phyloP scores from a whole-genome alignment of 192 early-diverging fungal species.

The Lobosporangium transversale region DNA sequence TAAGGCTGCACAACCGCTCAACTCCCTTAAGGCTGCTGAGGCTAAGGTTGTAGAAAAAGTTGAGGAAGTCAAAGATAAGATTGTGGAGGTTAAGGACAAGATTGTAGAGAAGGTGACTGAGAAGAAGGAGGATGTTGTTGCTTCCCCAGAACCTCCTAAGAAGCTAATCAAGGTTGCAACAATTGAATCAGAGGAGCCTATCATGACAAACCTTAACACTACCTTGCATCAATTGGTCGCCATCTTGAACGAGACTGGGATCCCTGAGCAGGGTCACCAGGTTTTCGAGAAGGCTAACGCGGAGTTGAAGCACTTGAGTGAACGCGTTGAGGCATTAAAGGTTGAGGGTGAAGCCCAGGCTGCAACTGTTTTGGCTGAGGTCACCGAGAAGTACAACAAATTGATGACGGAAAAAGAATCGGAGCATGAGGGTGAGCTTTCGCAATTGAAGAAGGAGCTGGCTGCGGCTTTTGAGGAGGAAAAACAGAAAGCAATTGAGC shows the following conservation, averaged over 20 bases:
- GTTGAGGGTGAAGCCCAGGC: conserved; percentile 48
- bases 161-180: conserved; percentile 45
- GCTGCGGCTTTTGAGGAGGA: conserved; percentile 59
- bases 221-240: conserved; percentile 39
- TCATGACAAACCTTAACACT: conserved; percentile 48
- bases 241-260: conserved; percentile 50
- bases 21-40: conserved; percentile 5
- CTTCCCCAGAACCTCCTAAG: conserved; percentile 25
- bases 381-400: conserved; percentile 57
- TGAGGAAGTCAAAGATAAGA: conserved; percentile 33
- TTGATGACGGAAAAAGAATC: conserved; percentile 58
- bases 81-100: conserved; percentile 22
- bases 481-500: conserved; percentile 39
- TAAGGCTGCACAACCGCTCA: conserved; percentile 4
- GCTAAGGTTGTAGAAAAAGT: conserved; percentile 20
- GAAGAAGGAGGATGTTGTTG: conserved; percentile 22
- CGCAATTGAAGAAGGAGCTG: conserved; percentile 66
- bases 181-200: conserved; percentile 47
- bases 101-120: conserved; percentile 10
- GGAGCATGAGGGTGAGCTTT: conserved; percentile 65
- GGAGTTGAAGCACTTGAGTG: conserved; percentile 57
- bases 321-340: conserved; percentile 61
- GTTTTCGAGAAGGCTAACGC: conserved; percentile 69
- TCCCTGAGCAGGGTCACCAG: conserved; percentile 63
- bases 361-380: conserved; percentile 41